Evolutionary conservation across 2,329 filamentous ascomycete genomes (phyloP).

Genomic region (Raffaelea ambrosiae): DNA sequence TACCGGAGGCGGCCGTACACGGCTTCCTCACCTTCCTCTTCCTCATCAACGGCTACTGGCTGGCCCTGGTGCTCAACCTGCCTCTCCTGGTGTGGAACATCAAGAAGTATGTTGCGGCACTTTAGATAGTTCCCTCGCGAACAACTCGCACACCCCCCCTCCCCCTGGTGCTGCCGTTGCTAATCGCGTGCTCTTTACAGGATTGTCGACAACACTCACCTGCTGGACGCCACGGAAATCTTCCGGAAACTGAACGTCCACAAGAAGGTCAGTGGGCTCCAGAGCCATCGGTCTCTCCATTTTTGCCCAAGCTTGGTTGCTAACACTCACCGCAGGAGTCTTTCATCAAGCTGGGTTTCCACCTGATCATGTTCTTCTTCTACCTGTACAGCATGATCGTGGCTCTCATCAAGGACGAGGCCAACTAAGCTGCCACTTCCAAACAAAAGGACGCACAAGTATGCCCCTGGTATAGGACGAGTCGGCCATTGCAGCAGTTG

Average conservation of each 20-base stretch:
- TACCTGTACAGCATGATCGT: constrained; percentile 99
- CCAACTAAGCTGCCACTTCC: constrained; percentile 48
- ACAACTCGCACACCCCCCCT: background rate
- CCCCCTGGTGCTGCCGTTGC: background rate
- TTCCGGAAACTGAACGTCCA: constrained; percentile 98
- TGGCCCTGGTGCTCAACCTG: constrained; percentile 84
- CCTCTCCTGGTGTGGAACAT: constrained; percentile 88
- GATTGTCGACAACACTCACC: constrained; percentile 93
- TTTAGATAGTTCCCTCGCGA: no score
- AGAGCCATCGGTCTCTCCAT: background rate
- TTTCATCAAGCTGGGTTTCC: constrained; percentile 97
- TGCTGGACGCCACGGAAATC: constrained; percentile 96
- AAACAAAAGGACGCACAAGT: no score
- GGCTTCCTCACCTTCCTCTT: constrained; percentile 93
- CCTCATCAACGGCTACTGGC: constrained; percentile 98
- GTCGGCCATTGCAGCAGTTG: no score
- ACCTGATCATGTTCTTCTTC: constrained; percentile 99
- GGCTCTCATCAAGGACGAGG: constrained; percentile 91
- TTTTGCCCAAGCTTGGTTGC: background rate
- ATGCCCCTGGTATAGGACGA: no score
- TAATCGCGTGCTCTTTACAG: constrained; percentile 38
- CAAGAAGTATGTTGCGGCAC: constrained; percentile 80
- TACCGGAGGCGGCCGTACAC: constrained; percentile 96
- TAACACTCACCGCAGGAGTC: constrained; percentile 61
- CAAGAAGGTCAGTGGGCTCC: constrained; percentile 66